phyloP scores from a whole-genome alignment of 2,329 filamentous ascomycete genomes.

The Paraphoma chrysanthemicola region DNA sequence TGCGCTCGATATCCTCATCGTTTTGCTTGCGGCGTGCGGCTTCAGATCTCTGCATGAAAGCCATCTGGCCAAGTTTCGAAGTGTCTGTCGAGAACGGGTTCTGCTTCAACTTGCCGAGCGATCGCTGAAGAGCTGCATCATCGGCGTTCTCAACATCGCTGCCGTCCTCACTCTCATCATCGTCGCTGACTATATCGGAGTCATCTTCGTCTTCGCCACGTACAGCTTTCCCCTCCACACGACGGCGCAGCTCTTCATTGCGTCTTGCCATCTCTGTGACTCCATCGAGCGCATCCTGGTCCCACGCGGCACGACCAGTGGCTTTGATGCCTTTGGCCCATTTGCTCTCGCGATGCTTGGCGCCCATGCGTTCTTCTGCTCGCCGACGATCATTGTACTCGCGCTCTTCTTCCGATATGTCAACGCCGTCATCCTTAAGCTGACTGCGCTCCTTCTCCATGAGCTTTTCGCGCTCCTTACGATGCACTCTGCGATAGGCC shows the following conservation, averaged over 20 bases:
- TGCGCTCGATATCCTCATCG: constrained; percentile 67
- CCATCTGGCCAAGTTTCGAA: constrained; percentile 79
- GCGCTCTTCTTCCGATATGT: constrained; percentile 68
- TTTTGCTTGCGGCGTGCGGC: constrained; percentile 79
- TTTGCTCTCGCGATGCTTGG: constrained; percentile 85
- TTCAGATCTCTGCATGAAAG: constrained; percentile 93
- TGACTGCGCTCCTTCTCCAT: constrained; percentile 65
- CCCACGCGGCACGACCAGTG: constrained; percentile 82
- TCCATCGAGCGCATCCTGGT: constrained; percentile 81
- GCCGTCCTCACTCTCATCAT: constrained; percentile 61
- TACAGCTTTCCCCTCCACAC: constrained; percentile 76
- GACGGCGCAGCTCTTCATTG: constrained; percentile 80
- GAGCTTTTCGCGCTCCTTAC: constrained; percentile 73
- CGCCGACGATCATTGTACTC: constrained; percentile 74
- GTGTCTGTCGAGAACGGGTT: constrained; percentile 63
- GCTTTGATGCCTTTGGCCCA: constrained; percentile 88
- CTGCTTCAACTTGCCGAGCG: constrained; percentile 47
- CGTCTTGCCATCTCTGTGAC: constrained; percentile 81
- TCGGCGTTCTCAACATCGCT: constrained; percentile 69
- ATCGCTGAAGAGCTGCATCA: constrained; percentile 38
- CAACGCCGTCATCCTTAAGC: constrained; percentile 64
- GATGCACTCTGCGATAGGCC: constrained; percentile 88
- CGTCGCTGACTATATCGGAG: constrained; percentile 56
- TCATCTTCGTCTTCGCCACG: constrained; percentile 56
- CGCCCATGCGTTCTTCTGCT: constrained; percentile 84